These are phyloP conservation scores for Cunninghamia lanceolata DNA, from an alignment of 75 land plant species.

Conservation along the genomic window DNA sequence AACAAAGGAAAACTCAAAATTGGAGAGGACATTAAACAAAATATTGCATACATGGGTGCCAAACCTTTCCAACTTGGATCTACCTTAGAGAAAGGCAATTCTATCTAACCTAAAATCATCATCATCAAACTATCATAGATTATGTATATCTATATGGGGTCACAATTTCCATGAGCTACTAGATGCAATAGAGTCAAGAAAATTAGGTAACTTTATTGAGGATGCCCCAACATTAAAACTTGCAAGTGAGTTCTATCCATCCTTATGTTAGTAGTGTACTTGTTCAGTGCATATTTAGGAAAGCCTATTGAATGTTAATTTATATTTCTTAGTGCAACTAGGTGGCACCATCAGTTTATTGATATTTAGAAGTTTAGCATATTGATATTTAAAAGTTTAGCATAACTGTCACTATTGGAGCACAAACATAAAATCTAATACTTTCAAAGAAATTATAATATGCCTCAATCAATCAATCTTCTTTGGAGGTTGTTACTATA, in stretches of 20 bases:
- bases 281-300: neutral
- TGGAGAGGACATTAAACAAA: no score
- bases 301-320: neutral
- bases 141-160: constrained; percentile 84
- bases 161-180: constrained; percentile 44
- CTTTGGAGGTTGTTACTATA: neutral
- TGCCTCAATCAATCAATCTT: neutral
- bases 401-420: neutral
- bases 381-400: no score
- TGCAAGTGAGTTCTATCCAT: constrained; percentile 43
- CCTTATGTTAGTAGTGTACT: constrained; percentile 37
- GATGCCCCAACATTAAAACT: constrained; percentile 40
- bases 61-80: no score
- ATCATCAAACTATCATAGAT: constrained; percentile 54
- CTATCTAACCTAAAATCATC: constrained; percentile 21
- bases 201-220: constrained; percentile 31
- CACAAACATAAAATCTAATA: neutral
- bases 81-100: no score
- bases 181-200: constrained; percentile 12
- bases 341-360: neutral
- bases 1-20: no score
- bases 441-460: neutral
- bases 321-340: neutral
- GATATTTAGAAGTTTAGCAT: no score
- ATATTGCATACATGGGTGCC: no score